A percentile compares a stretch with the other conserved stretches of the same genome.
phyloP scores from a whole-genome alignment of 345 rosid species.

The Aethionema arabicum region DNA sequence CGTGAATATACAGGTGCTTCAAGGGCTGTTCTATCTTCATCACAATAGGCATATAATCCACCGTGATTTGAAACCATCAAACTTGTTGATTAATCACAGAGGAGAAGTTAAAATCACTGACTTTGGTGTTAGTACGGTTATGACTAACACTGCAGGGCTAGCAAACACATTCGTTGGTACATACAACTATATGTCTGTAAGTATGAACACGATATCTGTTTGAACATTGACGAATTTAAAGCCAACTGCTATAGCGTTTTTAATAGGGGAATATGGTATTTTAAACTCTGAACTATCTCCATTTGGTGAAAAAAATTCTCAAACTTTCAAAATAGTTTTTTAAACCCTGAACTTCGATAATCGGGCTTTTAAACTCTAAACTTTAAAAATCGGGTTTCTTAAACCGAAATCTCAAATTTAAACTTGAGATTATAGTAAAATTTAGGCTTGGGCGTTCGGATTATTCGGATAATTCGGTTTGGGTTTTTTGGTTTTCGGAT shows the following conservation, averaged over 20 bases:
- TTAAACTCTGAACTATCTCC: too few relatives aligned
- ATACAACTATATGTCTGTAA: conserved; percentile 86
- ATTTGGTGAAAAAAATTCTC: too few relatives aligned
- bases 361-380: too few relatives aligned
- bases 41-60: conserved; percentile 80
- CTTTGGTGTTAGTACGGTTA: conserved; percentile 86
- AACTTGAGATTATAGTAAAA: too few relatives aligned
- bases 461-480: too few relatives aligned
- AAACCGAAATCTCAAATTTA: too few relatives aligned
- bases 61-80: conserved; percentile 88
- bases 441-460: too few relatives aligned
- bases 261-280: too few relatives aligned
- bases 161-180: conserved; percentile 88
- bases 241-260: not conserved
- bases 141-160: conserved; percentile 73
- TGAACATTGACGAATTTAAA: conserved; percentile 1
- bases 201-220: conserved; percentile 26
- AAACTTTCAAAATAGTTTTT: too few relatives aligned
- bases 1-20: conserved; percentile 53
- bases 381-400: too few relatives aligned
- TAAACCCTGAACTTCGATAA: too few relatives aligned
- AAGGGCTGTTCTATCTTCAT: conserved; percentile 80
- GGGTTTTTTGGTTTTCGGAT: too few relatives aligned
- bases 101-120: conserved; percentile 93
- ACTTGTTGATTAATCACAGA: conserved; percentile 75